These are phyloP conservation scores for Acer negundo DNA, from an alignment of 345 rosid species.

Conservation along the genomic window DNA sequence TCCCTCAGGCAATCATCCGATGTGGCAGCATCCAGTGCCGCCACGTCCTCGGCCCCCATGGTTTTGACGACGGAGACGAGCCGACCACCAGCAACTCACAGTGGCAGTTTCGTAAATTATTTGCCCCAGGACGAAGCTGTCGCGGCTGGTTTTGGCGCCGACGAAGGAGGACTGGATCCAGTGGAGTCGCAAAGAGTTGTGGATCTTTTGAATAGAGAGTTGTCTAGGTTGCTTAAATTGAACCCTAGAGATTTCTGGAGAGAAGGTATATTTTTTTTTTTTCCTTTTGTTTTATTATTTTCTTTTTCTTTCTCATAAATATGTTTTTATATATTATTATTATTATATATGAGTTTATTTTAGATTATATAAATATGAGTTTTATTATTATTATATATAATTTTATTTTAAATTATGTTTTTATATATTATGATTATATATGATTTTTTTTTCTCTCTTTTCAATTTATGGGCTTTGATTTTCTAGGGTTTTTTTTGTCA, in stretches of 20 bases:
- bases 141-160: conserved; percentile 75
- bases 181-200: conserved; percentile 93
- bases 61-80: conserved; percentile 24
- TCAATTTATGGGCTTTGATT: too few species aligned
- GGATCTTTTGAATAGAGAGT: conserved; percentile 85
- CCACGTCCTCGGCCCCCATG: conserved; percentile 31
- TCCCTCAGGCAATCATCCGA: conserved; percentile 62
- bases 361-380: too few species aligned
- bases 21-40: conserved; percentile 25
- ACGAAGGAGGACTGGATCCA: conserved; percentile 85
- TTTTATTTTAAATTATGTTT: too few species aligned
- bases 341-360: too few species aligned
- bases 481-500: too few species aligned
- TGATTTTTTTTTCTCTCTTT: too few species aligned
- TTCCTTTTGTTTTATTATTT: too few species aligned
- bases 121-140: conserved; percentile 97
- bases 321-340: too few species aligned
- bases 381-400: too few species aligned
- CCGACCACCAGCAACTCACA: conserved; percentile 26
- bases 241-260: conserved; percentile 85
- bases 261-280: conserved; percentile 48
- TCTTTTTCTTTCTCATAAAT: too few species aligned
- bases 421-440: too few species aligned
- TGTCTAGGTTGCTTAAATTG: conserved; percentile 76
- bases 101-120: conserved; percentile 72